These are phyloP conservation scores for Botrytis hyacinthi DNA, from an alignment of 2,329 filamentous ascomycete species.

Conservation along the genomic window DNA sequence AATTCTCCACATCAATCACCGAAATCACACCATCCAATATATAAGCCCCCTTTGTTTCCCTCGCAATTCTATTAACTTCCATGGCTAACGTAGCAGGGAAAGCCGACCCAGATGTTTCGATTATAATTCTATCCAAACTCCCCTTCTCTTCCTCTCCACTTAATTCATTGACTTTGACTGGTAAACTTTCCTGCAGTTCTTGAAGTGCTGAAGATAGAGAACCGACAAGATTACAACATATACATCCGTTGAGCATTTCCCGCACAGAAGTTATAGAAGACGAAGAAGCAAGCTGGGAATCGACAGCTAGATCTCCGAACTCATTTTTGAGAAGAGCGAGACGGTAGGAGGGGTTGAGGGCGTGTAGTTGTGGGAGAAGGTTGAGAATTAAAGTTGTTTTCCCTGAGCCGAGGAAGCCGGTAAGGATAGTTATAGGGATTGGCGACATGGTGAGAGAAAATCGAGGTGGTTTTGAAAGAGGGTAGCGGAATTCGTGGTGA, in stretches of 20 bases:
- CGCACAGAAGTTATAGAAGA: constrained; percentile 83
- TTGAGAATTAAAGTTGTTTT: constrained; percentile 96
- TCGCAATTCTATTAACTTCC: constrained; percentile 64
- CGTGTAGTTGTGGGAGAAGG: constrained; percentile 82
- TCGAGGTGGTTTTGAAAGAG: neutral
- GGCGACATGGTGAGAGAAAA: constrained; percentile 40
- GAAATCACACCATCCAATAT: constrained; percentile 67
- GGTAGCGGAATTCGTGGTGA: neutral
- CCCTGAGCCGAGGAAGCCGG: constrained; percentile 91
- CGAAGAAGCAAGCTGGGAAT: constrained; percentile 84
- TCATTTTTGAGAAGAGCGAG: constrained; percentile 97
- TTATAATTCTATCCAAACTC: constrained; percentile 74
- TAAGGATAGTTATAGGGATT: constrained; percentile 91
- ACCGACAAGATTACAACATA: constrained; percentile 97
- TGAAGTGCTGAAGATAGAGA: constrained; percentile 78
- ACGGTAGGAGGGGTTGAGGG: constrained; percentile 71
- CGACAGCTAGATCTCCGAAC: constrained; percentile 91
- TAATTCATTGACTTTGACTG: neutral
- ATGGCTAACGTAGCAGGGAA: constrained; percentile 67
- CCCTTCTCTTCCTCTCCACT: constrained; percentile 37
- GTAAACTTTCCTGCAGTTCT: constrained; percentile 52
- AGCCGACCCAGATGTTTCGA: constrained; percentile 76
- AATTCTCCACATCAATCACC: constrained; percentile 75
- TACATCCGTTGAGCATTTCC: constrained; percentile 94
- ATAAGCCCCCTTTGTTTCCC: constrained; percentile 55